Conservation (phyloP, 371 early-diverging fungal species). For the Rhizopus delemar region DNA sequence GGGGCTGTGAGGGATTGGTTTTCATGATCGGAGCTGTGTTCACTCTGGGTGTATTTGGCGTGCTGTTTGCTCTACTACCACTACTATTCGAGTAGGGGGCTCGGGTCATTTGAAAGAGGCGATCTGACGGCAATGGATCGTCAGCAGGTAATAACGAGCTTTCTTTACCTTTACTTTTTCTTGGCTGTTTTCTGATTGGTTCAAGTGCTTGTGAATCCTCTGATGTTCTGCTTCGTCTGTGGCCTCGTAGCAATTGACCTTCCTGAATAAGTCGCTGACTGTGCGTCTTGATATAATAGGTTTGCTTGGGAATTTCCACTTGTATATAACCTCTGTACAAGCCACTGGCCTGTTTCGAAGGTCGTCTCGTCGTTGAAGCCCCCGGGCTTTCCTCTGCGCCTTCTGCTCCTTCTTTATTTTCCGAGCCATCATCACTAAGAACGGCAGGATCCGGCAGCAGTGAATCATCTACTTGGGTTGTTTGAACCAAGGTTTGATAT, state of each 20-base stretch:
- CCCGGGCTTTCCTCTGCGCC: background rate
- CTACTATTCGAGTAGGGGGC: conserved; percentile 15
- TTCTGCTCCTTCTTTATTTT: background rate
- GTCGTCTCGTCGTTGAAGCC: background rate
- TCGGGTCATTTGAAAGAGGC: background rate
- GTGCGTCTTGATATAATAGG: conserved; percentile 40
- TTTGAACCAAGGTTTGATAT: conserved; percentile 41
- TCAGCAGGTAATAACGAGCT: background rate
- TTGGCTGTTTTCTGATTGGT: conserved; percentile 16
- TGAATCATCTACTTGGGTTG: conserved; percentile 37
- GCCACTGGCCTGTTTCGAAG: conserved; percentile 13
- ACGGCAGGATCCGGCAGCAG: conserved; percentile 16
- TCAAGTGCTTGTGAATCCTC: conserved; percentile 9
- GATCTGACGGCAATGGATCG: conserved; percentile 12
- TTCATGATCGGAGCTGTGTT: conserved; percentile 11
- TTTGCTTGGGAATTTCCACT: conserved; percentile 33
- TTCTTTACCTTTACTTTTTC: conserved; percentile 17
- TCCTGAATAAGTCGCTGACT: conserved; percentile 33
- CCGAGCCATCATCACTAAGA: background rate
- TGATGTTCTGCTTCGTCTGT: conserved; percentile 16
- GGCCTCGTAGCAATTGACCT: conserved; percentile 23
- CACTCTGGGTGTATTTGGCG: conserved; percentile 5
- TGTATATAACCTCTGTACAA: conserved; percentile 36
- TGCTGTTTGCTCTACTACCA: conserved; percentile 15
- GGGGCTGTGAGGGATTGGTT: conserved; percentile 18